These are phyloP conservation scores for Acer campestre DNA, from an alignment of 345 rosid genomes.

Conservation along the genomic window DNA sequence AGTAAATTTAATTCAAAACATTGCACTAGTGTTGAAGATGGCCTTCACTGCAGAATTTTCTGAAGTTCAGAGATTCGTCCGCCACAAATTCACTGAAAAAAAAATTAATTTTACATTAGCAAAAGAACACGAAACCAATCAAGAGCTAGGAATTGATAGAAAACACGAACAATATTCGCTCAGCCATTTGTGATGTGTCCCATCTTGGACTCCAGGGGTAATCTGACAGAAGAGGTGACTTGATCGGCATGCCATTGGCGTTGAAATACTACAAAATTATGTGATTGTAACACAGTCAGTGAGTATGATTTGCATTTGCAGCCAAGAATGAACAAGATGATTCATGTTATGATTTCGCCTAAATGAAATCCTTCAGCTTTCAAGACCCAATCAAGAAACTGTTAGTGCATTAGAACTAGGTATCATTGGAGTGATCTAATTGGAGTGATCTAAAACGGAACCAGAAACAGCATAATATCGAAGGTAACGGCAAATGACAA, in stretches of 20 bases:
- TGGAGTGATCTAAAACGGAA: neutral
- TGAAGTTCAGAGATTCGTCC: conserved; percentile 79
- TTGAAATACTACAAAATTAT: conserved; percentile 60
- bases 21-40: conserved; percentile 51
- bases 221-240: conserved; percentile 61
- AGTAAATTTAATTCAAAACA: neutral
- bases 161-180: conserved; percentile 67
- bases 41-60: conserved; percentile 73
- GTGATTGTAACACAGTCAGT: conserved; percentile 4
- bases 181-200: conserved; percentile 82
- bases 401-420: neutral
- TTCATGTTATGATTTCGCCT: neutral
- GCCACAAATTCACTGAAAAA: conserved; percentile 65
- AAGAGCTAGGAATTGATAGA: neutral
- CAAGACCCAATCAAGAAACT: neutral
- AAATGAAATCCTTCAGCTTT: neutral
- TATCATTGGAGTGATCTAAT: neutral
- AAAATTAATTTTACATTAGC: neutral
- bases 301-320: neutral
- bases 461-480: neutral
- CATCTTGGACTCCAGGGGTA: conserved; percentile 99
- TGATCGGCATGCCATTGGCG: conserved; percentile 52
- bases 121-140: neutral
- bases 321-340: neutral
- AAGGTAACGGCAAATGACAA: neutral